Evolutionary conservation across 192 early-diverging fungal species (phyloP).

Genomic region (Mortierella antarctica): DNA sequence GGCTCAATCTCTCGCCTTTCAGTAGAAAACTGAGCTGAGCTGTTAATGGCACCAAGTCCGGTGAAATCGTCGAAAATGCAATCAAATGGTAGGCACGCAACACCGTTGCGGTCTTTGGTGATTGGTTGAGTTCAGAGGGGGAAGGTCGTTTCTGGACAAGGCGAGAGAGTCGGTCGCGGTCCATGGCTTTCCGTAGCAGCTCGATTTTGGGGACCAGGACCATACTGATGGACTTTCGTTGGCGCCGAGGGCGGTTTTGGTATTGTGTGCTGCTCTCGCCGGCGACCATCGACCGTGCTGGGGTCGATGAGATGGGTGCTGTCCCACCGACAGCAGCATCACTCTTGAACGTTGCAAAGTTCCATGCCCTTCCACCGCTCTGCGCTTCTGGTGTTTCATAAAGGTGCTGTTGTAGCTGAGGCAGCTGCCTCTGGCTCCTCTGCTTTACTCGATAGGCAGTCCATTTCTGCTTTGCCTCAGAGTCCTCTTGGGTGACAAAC

Average conservation of each 20-base stretch:
- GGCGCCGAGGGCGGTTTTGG: conserved; percentile 4
- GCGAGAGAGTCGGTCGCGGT: conserved; percentile 31
- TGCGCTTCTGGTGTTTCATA: background rate
- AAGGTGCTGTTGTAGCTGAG: background rate
- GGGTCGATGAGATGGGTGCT: background rate
- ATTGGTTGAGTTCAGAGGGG: conserved; percentile 25
- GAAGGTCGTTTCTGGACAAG: conserved; percentile 34
- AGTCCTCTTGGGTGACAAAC: conserved; percentile 25
- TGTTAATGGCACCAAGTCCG: conserved; percentile 23
- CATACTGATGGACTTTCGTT: conserved; percentile 32
- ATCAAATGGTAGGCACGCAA: conserved; percentile 30
- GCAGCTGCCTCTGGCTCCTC: background rate
- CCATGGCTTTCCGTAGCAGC: conserved; percentile 25
- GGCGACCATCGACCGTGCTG: background rate
- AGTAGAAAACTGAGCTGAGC: conserved; percentile 28
- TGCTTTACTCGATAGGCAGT: conserved; percentile 18
- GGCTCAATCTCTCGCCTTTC: conserved; percentile 23
- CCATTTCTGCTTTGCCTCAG: conserved; percentile 13
- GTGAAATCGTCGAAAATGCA: conserved; percentile 14
- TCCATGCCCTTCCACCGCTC: too few species aligned
- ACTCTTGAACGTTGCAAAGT: too few species aligned
- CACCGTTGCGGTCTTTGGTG: conserved; percentile 21
- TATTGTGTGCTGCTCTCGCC: background rate
- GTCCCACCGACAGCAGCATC: too few species aligned
- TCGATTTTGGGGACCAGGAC: conserved; percentile 32